Conservation (phyloP, 805 yeast species). For the Hanseniaspora taiwanica region DNA sequence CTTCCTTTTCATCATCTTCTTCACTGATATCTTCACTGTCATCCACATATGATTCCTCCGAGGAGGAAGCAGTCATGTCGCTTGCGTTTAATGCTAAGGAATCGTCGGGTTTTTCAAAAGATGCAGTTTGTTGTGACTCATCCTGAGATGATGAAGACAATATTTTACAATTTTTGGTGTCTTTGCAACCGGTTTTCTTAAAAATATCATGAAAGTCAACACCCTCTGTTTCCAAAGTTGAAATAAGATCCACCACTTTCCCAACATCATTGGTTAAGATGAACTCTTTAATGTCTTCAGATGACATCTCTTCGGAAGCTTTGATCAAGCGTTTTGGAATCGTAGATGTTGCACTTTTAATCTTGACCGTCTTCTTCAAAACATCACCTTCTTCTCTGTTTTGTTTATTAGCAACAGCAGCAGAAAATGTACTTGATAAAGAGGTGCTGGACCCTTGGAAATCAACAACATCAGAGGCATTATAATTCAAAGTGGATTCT, state of each 20-base stretch:
- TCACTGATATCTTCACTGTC: not conserved
- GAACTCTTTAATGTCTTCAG: constrained; percentile 26
- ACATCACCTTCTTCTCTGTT: constrained; percentile 16
- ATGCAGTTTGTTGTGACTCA: too few relatives aligned
- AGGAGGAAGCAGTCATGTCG: too few relatives aligned
- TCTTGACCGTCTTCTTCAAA: constrained; percentile 12
- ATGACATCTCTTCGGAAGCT: constrained; percentile 22
- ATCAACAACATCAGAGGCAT: constrained; percentile 3
- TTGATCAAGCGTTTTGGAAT: constrained; percentile 10
- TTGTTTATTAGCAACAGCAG: constrained; percentile 4
- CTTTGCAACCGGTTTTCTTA: constrained; percentile 19
- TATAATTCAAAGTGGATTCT: too few relatives aligned
- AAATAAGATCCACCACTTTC: constrained; percentile 26
- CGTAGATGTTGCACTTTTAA: constrained; percentile 7
- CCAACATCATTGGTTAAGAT: constrained; percentile 27
- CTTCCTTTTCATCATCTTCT: not conserved
- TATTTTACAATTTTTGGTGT: too few relatives aligned
- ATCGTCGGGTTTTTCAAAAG: too few relatives aligned
- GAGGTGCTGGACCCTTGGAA: constrained; percentile 1
- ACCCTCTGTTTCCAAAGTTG: constrained; percentile 28
- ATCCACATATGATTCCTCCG: constrained; percentile 2
- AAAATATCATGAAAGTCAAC: constrained; percentile 26
- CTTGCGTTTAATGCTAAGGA: too few relatives aligned
- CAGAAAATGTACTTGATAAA: not conserved
- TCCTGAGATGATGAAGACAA: too few relatives aligned